These are phyloP conservation scores for Ceriops decandra DNA, from an alignment of 345 rosid genomes.

Conservation along the genomic window DNA sequence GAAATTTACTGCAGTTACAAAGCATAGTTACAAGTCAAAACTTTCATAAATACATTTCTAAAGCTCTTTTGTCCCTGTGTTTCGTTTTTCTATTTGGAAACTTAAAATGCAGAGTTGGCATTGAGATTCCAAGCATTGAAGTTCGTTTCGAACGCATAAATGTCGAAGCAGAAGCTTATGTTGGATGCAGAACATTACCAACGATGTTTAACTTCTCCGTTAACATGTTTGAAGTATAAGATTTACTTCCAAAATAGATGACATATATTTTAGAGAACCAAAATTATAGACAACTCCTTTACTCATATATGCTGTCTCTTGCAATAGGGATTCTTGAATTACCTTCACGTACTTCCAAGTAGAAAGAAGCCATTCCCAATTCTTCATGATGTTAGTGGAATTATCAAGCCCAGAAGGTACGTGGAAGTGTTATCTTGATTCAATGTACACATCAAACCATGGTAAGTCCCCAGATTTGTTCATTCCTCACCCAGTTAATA, in stretches of 20 bases:
- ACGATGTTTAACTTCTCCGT: conserved; percentile 46
- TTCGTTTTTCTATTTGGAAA: background rate
- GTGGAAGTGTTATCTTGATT: background rate
- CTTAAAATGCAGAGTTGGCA: conserved; percentile 57
- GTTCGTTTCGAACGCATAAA: conserved; percentile 74
- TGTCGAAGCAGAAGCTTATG: conserved; percentile 59
- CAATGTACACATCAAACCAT: background rate
- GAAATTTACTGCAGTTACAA: background rate
- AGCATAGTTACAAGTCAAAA: background rate
- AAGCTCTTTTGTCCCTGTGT: background rate
- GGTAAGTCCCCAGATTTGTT: background rate
- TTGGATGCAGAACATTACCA: conserved; percentile 60
- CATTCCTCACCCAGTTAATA: background rate
- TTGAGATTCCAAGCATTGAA: conserved; percentile 82
- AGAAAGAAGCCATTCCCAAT: conserved; percentile 43
- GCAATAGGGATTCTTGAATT: conserved; percentile 41
- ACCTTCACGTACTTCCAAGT: conserved; percentile 46
- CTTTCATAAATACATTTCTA: background rate
- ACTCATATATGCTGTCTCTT: background rate
- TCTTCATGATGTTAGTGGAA: conserved; percentile 47
- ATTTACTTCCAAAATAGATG: background rate
- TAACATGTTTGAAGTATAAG: conserved; percentile 48
- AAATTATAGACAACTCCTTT: background rate
- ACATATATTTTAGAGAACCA: background rate
- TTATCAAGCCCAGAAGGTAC: conserved; percentile 51